These are phyloP conservation scores for Globisporangium okanoganense DNA, from an alignment of 352 stramenopile genomes.

Conservation along the genomic window DNA sequence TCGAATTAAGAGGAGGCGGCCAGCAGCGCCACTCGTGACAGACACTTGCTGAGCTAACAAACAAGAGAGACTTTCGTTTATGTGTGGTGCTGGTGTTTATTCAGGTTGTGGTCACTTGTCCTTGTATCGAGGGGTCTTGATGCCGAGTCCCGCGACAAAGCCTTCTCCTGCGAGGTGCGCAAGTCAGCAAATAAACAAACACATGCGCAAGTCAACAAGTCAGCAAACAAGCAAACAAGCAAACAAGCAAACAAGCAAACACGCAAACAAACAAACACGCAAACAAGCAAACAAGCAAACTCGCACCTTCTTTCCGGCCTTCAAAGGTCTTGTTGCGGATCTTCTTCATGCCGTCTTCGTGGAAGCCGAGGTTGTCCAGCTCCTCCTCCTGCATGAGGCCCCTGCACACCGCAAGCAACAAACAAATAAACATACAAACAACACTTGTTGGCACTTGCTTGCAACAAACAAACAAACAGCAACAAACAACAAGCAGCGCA, in stretches of 20 bases:
- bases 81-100: no score
- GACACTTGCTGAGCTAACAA: not conserved
- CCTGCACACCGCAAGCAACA: conserved; percentile 33
- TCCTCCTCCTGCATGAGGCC: conserved; percentile 84
- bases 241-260: not conserved
- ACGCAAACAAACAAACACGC: not conserved
- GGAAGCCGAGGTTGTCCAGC: conserved; percentile 79
- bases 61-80: not conserved
- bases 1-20: conserved; percentile 26
- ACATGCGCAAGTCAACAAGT: not conserved
- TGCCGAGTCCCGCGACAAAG: conserved; percentile 74
- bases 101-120: conserved; percentile 30
- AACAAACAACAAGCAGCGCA: not conserved
- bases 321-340: conserved; percentile 45
- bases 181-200: not conserved
- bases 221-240: not conserved
- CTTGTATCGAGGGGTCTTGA: conserved; percentile 73
- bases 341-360: conserved; percentile 78
- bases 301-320: conserved; percentile 65
- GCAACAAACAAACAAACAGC: not conserved
- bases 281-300: not conserved
- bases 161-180: conserved; percentile 42
- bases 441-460: not conserved
- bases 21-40: not conserved
- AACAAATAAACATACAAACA: not conserved